Percentiles rank a stretch among this genome's conserved stretches.
Conservation (phyloP, 352 stramenopile genomes). For the Phytophthora colocasiae region DNA sequence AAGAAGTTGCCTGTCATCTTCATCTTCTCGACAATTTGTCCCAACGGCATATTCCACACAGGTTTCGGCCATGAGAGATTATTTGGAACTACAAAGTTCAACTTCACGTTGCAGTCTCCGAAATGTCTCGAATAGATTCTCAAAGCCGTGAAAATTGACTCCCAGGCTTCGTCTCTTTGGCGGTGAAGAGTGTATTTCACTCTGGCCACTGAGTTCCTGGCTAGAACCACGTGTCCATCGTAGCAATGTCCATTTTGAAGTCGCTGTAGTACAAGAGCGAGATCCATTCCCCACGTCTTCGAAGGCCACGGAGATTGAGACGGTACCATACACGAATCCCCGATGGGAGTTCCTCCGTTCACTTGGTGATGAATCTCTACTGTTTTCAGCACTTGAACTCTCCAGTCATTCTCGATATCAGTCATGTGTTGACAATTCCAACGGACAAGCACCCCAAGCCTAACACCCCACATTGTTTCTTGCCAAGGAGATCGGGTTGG, state of each 20-base stretch:
- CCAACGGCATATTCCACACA: slow-evolving; percentile 31
- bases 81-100: slow-evolving; percentile 30
- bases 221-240: slow-evolving; percentile 28
- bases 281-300: slow-evolving; percentile 37
- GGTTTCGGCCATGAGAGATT: slow-evolving; percentile 18
- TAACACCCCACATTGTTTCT: slow-evolving; percentile 34
- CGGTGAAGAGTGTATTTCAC: slow-evolving; percentile 13
- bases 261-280: slow-evolving; percentile 27
- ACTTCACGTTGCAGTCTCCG: slow-evolving; percentile 27
- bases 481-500: slow-evolving; percentile 27
- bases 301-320: slow-evolving; percentile 30
- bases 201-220: slow-evolving; percentile 13
- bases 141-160: slow-evolving; percentile 26
- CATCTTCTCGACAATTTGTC: slow-evolving; percentile 37
- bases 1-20: slow-evolving; percentile 30
- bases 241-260: slow-evolving; percentile 30
- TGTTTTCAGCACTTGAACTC: slow-evolving; percentile 25
- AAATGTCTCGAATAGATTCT: slow-evolving; percentile 12
- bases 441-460: slow-evolving; percentile 27
- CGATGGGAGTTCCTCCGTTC: slow-evolving; percentile 10
- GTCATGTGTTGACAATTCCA: slow-evolving; percentile 35
- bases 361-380: slow-evolving; percentile 27
- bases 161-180: slow-evolving; percentile 32
- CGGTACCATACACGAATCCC: slow-evolving; percentile 25
- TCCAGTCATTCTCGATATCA: slow-evolving; percentile 30